phyloP scores from a whole-genome alignment of 139 green algal species.

The Chlorella sorokiniana region DNA sequence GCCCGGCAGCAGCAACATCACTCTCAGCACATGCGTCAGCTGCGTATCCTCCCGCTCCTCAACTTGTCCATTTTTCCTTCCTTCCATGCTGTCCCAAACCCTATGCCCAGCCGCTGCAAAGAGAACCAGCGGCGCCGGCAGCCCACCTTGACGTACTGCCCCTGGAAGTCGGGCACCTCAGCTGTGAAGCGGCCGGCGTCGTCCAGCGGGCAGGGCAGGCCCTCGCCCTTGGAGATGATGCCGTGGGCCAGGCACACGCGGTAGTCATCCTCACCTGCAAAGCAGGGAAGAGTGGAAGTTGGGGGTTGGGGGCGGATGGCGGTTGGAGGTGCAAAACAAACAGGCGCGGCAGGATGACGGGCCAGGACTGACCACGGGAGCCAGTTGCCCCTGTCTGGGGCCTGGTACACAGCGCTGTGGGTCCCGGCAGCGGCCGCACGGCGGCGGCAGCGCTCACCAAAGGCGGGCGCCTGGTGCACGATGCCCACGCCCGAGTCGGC shows the following conservation, averaged over 20 bases:
- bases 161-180: slow-evolving; percentile 82
- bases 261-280: slow-evolving; percentile 92
- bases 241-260: slow-evolving; percentile 89
- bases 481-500: slow-evolving; percentile 94
- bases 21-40: too few species aligned
- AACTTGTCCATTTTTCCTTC: too few species aligned
- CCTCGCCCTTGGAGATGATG: slow-evolving; percentile 79
- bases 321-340: neutral
- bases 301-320: neutral
- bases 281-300: neutral
- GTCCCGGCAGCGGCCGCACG: neutral
- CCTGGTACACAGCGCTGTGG: neutral
- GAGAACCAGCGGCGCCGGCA: neutral
- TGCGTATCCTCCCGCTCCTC: too few species aligned
- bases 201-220: slow-evolving; percentile 90
- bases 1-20: too few species aligned
- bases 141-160: slow-evolving; percentile 50
- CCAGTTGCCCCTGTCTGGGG: too few species aligned
- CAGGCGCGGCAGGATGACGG: too few species aligned
- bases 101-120: too few species aligned
- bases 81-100: too few species aligned
- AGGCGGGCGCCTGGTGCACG: slow-evolving; percentile 95
- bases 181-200: slow-evolving; percentile 85
- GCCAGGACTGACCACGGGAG: too few species aligned
- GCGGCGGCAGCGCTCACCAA: slow-evolving; percentile 62